Conservation (phyloP, 1,284 basidiomycete genomes). For the Leccinum solheimii region DNA sequence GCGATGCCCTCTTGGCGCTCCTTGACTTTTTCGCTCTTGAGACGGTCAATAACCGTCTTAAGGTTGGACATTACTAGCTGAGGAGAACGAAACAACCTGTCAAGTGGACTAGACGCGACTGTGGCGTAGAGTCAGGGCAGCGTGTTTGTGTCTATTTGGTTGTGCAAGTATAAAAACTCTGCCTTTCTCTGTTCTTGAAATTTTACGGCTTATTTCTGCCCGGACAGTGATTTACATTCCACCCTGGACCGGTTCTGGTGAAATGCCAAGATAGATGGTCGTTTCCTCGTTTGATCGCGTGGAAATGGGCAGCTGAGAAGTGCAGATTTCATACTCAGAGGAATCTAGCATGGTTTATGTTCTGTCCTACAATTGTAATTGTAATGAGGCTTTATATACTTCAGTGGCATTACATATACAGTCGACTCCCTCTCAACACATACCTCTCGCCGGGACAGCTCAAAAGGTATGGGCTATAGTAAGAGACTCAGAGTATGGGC, state of each 20-base stretch:
- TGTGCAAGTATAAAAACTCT: slow-evolving; percentile 25
- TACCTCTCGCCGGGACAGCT: too few species aligned
- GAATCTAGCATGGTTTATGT: slow-evolving; percentile 36
- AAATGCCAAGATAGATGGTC: slow-evolving; percentile 55
- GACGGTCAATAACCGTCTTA: slow-evolving; percentile 50
- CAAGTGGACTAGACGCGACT: slow-evolving; percentile 10
- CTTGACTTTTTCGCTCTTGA: slow-evolving; percentile 69
- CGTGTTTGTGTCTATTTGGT: slow-evolving; percentile 35
- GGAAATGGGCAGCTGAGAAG: slow-evolving; percentile 47
- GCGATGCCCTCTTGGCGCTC: slow-evolving; percentile 70
- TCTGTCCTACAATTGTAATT: slow-evolving; percentile 33
- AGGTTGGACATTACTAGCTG: slow-evolving; percentile 40
- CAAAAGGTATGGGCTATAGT: too few species aligned
- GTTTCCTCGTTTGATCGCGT: slow-evolving; percentile 48
- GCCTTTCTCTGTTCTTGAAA: neutral
- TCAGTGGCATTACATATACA: too few species aligned
- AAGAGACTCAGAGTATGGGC: too few species aligned
- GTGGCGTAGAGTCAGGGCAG: slow-evolving; percentile 11
- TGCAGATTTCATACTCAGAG: slow-evolving; percentile 30
- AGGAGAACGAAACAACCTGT: slow-evolving; percentile 2
- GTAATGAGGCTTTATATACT: too few species aligned
- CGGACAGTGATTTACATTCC: slow-evolving; percentile 54
- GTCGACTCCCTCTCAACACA: too few species aligned
- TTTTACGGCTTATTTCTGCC: slow-evolving; percentile 64
- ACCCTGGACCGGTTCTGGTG: slow-evolving; percentile 76